phyloP scores from a whole-genome alignment of 371 early-diverging fungal species.

The Rhizopus delemar region DNA sequence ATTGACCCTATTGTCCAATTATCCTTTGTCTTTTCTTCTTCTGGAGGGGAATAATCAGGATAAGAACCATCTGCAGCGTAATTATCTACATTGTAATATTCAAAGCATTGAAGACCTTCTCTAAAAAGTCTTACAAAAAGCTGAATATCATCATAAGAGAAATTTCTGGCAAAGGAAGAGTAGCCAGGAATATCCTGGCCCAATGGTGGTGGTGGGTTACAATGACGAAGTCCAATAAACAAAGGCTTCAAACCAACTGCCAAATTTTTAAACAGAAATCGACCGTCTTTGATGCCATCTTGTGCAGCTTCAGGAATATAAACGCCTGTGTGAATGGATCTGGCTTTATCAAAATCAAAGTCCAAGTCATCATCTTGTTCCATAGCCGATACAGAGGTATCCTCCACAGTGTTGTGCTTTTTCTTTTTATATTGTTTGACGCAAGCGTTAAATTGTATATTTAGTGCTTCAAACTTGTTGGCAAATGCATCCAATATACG shows the following conservation, averaged over 20 bases:
- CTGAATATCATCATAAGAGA: conserved; percentile 70
- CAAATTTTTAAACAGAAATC: conserved; percentile 84
- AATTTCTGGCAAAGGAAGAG: conserved; percentile 57
- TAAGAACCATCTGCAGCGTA: conserved; percentile 55
- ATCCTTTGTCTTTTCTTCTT: conserved; percentile 18
- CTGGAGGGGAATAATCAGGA: conserved; percentile 25
- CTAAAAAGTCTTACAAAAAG: conserved; percentile 72
- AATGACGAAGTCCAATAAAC: conserved; percentile 73
- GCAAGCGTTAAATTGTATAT: conserved; percentile 58
- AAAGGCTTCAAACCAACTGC: conserved; percentile 86
- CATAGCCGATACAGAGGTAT: background rate
- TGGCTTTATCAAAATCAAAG: conserved; percentile 71
- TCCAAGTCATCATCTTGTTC: conserved; percentile 55
- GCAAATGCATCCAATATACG: conserved; percentile 84
- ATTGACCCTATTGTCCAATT: conserved; percentile 33
- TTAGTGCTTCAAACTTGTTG: conserved; percentile 74
- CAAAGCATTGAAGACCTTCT: conserved; percentile 86
- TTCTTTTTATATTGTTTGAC: conserved; percentile 54
- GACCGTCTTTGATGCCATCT: conserved; percentile 76
- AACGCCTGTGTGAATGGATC: conserved; percentile 74
- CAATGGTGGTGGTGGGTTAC: conserved; percentile 61
- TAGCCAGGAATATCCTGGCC: conserved; percentile 29
- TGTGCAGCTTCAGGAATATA: conserved; percentile 63
- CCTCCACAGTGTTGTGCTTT: conserved; percentile 20
- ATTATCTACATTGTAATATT: conserved; percentile 80